A percentile compares a stretch with the other conserved stretches of the same genome.
Conservation (phyloP, 23 red algal species). For the Gracilaria gracilis region DNA sequence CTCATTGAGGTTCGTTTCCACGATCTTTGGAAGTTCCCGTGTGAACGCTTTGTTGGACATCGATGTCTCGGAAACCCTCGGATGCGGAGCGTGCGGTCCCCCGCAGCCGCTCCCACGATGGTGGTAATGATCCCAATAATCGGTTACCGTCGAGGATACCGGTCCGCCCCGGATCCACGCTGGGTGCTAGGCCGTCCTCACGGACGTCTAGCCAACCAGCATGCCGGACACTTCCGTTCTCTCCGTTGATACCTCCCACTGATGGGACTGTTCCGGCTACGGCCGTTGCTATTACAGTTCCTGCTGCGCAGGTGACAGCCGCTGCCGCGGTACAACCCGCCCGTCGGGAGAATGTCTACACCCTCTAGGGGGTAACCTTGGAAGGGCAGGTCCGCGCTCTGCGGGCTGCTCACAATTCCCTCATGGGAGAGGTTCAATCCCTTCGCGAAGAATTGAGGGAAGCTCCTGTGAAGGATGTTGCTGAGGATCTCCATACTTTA, state of each 20-base stretch:
- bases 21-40: not conserved
- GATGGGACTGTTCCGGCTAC: not conserved
- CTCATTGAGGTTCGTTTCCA: constrained; percentile 1
- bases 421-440: not conserved
- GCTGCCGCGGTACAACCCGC: not conserved
- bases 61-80: not conserved
- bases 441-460: not conserved
- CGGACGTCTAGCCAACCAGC: not conserved
- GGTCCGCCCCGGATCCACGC: not conserved
- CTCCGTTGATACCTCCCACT: no score
- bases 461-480: not conserved
- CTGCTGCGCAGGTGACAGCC: not conserved
- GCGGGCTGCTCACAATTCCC: not conserved
- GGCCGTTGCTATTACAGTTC: not conserved
- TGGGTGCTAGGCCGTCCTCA: not conserved
- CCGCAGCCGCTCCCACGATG: not conserved
- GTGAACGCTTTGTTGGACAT: not conserved
- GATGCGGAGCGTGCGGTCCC: not conserved
- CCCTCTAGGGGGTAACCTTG: not conserved
- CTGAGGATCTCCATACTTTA: not conserved
- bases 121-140: not conserved
- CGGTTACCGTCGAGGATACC: not conserved
- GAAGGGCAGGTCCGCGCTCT: not conserved
- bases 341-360: not conserved
- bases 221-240: no score